Base-by-base conservation (phyloP, 2,329 filamentous ascomycete species). In the Stemphylium lycopersici region DNA sequence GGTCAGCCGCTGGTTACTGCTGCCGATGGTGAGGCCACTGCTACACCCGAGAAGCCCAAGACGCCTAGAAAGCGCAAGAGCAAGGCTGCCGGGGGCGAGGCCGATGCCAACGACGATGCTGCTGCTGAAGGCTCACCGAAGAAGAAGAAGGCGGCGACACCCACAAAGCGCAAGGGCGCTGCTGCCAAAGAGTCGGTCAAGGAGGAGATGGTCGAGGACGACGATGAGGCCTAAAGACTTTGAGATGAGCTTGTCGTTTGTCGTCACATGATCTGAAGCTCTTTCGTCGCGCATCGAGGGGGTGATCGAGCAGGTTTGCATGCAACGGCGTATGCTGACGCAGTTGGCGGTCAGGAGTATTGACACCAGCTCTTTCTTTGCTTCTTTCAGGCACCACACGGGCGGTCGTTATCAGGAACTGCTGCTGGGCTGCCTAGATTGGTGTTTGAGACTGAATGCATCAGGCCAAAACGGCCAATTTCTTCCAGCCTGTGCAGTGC, bases 1-100 rank as follows among this genome's bases (percentile, higher is more conserved):
- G 48, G 52, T 11, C 34, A 49, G 11, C 41, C 56, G 18, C 24
- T 65, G 1, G 48, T 31, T 47, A 46, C 32, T 33, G 39, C 18
- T 40, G 36, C 29, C 34, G 52, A 48, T 15, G 51, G 36, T 22
- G 42, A 42, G 3, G 50, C 33, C n/a, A 12, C 40, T 11, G 20
- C 39, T 18, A 41, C 36, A 22, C 38, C 44, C n/a, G 45, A 29
- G 29, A 55, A 49, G 48, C 38, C 54, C 29, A 61, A 61, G 36
- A 52, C 56, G 4, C 53, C 59, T 0, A 56, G 56, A 2, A 69
- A 68, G 58, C 61, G 64, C 38, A 65, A 62, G 56, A 32, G 48
- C 31, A 63, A 65, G 52, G 44, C 15, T 1, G 18, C 18, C 2
- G 40, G 53, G 6, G 43, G 8, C 6, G 34, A 12, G 22, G 48